Evolutionary conservation across 2,329 filamentous ascomycete genomes (phyloP), one percentile per base, ranked within the genome.

Genomic region (Colletotrichum tropicicola): DNA sequence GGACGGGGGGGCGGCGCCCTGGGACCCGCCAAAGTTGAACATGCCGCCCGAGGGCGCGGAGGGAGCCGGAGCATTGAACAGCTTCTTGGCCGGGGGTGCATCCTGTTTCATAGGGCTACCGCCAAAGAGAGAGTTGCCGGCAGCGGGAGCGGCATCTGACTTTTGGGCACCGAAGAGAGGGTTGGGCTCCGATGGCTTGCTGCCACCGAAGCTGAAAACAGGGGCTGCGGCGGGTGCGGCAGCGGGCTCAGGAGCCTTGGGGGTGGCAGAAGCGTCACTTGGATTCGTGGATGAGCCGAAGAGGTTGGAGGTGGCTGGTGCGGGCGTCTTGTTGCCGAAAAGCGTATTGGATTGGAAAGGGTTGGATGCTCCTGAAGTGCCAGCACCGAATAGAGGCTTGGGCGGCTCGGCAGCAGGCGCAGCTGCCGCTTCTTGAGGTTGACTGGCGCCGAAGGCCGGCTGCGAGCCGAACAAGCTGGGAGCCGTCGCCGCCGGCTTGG

Each of bases 91-190:
- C 3, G 80, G 68, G 35, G 74, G 70, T 9, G 67, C 67, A 30
- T 69, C 57, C 61, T 84, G 78, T 67, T 82, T 82, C 71, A 83
- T 79, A 15, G 77, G 78, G 55, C 79, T 80, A 30, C 78, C 78
- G 51, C 74, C 77, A 68, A 85, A 83, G 65, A 78, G 60, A 19
- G 75, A 70, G 56, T 63, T 69, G 5, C 70, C 55, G 19, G 72
- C 52, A 37, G 71, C 70, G 44, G 75, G 73, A 27, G 79, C 78
- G 3, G 30, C 55, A n/a, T 51, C 21, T 23, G 55, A 28, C 61
- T 76, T 77, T 27, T 77, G 73, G 8, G 74, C 70, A 13, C 74
- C 75, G 57, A 83, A 82, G 13, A 80, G 66, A 13, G 79, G 75
- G 69, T 80, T 81, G 13, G 73, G 52, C 19, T 59, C 54, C 8